phyloP scores from a whole-genome alignment of 768 basidiomycete species.

The Holtermannia corniformis region DNA sequence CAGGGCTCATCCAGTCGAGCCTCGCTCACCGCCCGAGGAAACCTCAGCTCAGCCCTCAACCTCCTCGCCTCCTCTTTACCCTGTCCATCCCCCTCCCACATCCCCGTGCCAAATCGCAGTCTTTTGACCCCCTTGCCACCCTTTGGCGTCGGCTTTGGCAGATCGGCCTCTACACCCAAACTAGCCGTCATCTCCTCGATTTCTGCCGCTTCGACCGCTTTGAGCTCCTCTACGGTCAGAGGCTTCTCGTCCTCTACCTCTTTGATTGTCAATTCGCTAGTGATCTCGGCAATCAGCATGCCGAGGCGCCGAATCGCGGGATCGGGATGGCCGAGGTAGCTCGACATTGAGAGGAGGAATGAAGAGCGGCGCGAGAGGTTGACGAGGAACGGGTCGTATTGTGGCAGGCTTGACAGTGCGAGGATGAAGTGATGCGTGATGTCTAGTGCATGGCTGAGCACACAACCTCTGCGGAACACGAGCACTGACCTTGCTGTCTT shows the following conservation, averaged over 20 bases:
- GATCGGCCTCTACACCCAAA: constrained; percentile 20
- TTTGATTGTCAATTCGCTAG: constrained; percentile 35
- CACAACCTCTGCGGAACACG: background rate
- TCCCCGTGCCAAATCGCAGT: constrained; percentile 58
- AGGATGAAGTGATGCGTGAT: constrained; percentile 63
- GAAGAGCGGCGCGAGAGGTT: constrained; percentile 34
- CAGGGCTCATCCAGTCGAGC: constrained; percentile 15
- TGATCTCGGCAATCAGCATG: constrained; percentile 79
- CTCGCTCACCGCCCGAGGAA: constrained; percentile 3
- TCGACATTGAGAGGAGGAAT: constrained; percentile 61
- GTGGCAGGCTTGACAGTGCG: constrained; percentile 53
- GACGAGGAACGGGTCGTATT: constrained; percentile 45
- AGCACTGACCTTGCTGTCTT: constrained; percentile 60
- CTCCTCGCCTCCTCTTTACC: constrained; percentile 57
- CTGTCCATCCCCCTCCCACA: constrained; percentile 68
- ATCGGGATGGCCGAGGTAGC: constrained; percentile 72
- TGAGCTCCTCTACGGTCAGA: background rate
- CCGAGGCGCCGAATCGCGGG: constrained; percentile 70
- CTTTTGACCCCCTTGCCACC: constrained; percentile 43
- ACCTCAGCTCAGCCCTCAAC: constrained; percentile 46
- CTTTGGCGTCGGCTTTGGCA: background rate
- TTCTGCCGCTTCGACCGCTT: constrained; percentile 12
- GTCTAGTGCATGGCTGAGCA: constrained; percentile 46
- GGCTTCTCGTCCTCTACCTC: constrained; percentile 2
- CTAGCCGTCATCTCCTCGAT: constrained; percentile 27